These are phyloP conservation scores for Udeniomyces megalosporus DNA, from an alignment of 768 basidiomycete species.

Conservation along the genomic window DNA sequence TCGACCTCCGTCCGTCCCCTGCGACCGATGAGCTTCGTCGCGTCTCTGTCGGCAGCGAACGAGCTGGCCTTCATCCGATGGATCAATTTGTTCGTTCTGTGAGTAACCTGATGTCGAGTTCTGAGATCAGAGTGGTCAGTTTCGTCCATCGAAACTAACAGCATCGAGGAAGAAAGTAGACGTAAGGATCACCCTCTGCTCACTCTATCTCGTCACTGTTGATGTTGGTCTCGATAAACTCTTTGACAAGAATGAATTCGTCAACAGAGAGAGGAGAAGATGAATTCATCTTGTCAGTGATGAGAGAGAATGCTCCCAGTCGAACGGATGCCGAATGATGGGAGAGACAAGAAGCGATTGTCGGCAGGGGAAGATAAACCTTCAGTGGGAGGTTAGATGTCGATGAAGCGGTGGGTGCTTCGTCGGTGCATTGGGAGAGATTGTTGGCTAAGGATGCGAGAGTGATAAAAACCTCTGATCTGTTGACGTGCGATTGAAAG, in stretches of 20 bases:
- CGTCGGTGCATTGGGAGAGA: not conserved
- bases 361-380: not conserved
- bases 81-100: not conserved
- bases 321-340: slow-evolving; percentile 6
- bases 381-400: not conserved
- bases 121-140: too few relatives aligned
- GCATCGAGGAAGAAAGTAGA: too few relatives aligned
- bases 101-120: not conserved
- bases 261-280: not conserved
- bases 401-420: too few relatives aligned
- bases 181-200: too few relatives aligned
- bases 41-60: not conserved
- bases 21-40: not conserved
- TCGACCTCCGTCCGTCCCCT: not conserved
- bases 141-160: too few relatives aligned
- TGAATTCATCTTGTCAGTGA: slow-evolving; percentile 6
- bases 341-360: not conserved
- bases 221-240: not conserved
- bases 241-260: not conserved
- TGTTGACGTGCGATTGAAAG: too few relatives aligned
- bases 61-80: slow-evolving; percentile 4
- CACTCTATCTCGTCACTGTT: slow-evolving; percentile 3
- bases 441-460: not conserved
- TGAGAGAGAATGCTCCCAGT: slow-evolving; percentile 3
- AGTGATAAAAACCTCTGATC: too few relatives aligned